A percentile compares a stretch with the other conserved stretches of the same genome.
Evolutionary conservation across 352 stramenopile genomes (phyloP).

Genomic region (Globisporangium camurandrum): DNA sequence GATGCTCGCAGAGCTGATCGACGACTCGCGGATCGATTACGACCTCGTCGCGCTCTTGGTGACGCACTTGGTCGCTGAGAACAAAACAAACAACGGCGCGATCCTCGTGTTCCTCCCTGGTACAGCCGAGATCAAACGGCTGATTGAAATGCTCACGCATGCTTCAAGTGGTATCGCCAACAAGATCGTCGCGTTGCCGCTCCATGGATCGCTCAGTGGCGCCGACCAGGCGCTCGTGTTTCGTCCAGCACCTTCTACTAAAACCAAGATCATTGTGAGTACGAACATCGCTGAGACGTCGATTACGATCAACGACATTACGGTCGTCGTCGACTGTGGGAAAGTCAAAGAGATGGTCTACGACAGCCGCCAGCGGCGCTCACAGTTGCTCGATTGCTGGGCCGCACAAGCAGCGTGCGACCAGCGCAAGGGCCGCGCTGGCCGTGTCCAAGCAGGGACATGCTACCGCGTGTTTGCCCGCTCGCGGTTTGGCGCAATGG

Average conservation of each 20-base stretch:
- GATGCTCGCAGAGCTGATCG: constrained; percentile 62
- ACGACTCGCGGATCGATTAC: constrained; percentile 93
- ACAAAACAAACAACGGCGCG: constrained; percentile 24
- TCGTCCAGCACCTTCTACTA: constrained; percentile 40
- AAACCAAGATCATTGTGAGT: constrained; percentile 82
- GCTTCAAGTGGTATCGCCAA: constrained; percentile 17
- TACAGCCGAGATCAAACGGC: constrained; percentile 74
- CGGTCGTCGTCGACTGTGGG: constrained; percentile 77
- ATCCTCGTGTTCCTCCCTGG: constrained; percentile 83
- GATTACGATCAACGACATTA: constrained; percentile 87
- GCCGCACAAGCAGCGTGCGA: constrained; percentile 71
- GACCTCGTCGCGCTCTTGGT: constrained; percentile 86
- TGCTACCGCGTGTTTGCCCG: constrained; percentile 77
- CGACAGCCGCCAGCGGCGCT: constrained; percentile 55
- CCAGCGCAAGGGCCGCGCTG: constrained; percentile 77
- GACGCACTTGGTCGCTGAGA: constrained; percentile 50
- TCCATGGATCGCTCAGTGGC: constrained; percentile 71
- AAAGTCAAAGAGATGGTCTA: constrained; percentile 89
- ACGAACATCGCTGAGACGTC: constrained; percentile 89
- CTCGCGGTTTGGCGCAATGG: constrained; percentile 52
- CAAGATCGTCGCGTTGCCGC: constrained; percentile 54
- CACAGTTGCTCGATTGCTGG: constrained; percentile 78
- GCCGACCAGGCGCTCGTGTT: constrained; percentile 74
- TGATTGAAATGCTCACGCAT: constrained; percentile 62
- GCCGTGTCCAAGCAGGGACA: constrained; percentile 67